Percentiles rank a stretch among this genome's conserved stretches.
phyloP scores from a whole-genome alignment of 2,329 filamentous ascomycete genomes.

The Stagonosporopsis tanaceti region DNA sequence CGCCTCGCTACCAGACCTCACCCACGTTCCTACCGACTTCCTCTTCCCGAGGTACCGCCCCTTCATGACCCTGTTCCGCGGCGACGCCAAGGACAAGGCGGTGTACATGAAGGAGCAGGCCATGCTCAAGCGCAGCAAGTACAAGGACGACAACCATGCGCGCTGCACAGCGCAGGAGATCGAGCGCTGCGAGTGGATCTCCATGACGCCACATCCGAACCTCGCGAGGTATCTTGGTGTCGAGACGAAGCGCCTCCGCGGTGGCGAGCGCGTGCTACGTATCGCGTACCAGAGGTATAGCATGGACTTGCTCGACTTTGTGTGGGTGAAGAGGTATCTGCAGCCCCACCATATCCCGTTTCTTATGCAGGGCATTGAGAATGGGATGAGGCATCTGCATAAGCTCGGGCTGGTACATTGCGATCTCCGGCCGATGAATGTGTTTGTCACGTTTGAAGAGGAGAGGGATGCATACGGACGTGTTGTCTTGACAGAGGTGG shows the following conservation, averaged over 20 bases:
- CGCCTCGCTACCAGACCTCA: not conserved
- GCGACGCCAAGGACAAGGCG: not conserved
- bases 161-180: not conserved
- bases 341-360: not conserved
- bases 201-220: constrained; percentile 1
- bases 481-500: constrained; percentile 6
- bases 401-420: constrained; percentile 7
- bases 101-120: constrained; percentile 11
- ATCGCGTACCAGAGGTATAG: constrained; percentile 18
- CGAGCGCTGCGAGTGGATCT: not conserved
- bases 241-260: not conserved
- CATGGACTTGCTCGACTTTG: constrained; percentile 7
- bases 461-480: not conserved
- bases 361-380: not conserved
- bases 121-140: not conserved
- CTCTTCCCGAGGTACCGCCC: not conserved
- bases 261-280: not conserved
- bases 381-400: constrained; percentile 5
- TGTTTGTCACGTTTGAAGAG: not conserved
- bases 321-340: not conserved
- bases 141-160: not conserved
- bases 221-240: constrained; percentile 16
- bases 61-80: not conserved
- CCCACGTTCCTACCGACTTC: not conserved
- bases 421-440: constrained; percentile 13